Conservation (phyloP, 768 basidiomycete genomes). For the Suillus lakei region DNA sequence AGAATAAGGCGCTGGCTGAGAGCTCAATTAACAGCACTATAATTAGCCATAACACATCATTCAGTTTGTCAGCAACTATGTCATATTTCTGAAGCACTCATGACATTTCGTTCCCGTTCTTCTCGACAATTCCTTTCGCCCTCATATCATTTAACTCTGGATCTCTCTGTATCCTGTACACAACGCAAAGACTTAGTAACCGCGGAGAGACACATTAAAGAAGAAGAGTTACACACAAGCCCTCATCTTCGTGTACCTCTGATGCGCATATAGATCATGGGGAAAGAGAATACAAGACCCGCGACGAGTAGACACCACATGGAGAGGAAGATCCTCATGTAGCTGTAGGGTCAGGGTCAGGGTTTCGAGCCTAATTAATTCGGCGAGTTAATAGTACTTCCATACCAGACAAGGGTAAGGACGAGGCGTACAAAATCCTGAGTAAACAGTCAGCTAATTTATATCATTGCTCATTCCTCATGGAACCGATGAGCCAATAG, state of each 20-base stretch:
- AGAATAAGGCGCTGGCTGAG: too few relatives aligned
- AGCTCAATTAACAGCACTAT: too few relatives aligned
- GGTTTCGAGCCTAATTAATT: slow-evolving; percentile 3
- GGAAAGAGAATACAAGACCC: slow-evolving; percentile 68
- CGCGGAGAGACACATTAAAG: neutral
- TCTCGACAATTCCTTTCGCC: neutral
- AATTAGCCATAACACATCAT: too few relatives aligned
- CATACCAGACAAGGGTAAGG: neutral
- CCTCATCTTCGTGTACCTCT: slow-evolving; percentile 60
- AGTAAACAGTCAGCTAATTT: slow-evolving; percentile 73
- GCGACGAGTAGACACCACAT: slow-evolving; percentile 70
- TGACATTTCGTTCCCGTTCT: neutral
- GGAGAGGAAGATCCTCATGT: slow-evolving; percentile 72
- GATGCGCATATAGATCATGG: slow-evolving; percentile 73
- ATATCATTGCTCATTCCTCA: slow-evolving; percentile 86
- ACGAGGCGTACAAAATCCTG: slow-evolving; percentile 70
- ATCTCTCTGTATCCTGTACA: neutral
- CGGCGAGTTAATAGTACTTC: neutral
- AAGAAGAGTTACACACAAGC: slow-evolving; percentile 44
- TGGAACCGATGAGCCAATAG: slow-evolving; percentile 82
- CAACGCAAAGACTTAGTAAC: neutral
- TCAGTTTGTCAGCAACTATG: too few relatives aligned
- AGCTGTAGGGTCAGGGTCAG: slow-evolving; percentile 30
- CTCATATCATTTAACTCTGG: neutral
- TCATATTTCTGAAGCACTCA: too few relatives aligned